Percentiles rank a stretch among this genome's conserved stretches.
phyloP scores from a whole-genome alignment of 192 early-diverging fungal species.

The Fimicolochytrium jonesii region DNA sequence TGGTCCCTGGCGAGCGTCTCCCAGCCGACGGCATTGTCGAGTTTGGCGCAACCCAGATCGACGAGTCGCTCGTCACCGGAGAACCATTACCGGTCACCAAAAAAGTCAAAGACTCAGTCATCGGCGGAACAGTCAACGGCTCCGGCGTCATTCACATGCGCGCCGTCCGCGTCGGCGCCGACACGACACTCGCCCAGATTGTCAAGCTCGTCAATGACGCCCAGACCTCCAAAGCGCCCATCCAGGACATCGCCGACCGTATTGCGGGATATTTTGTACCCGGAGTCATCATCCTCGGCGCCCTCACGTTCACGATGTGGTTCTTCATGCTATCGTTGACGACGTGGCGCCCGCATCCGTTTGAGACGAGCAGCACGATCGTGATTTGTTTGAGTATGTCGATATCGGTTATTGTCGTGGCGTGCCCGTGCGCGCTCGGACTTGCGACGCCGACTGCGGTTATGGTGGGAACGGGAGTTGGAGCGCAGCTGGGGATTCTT shows the following conservation, averaged over 20 bases:
- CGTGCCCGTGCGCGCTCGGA: constrained; percentile 95
- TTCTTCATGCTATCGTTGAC: constrained; percentile 39
- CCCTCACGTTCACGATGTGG: constrained; percentile 78
- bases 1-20: constrained; percentile 89
- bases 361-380: constrained; percentile 34
- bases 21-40: constrained; percentile 84
- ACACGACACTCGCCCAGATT: constrained; percentile 89
- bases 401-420: constrained; percentile 93
- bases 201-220: constrained; percentile 89
- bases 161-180: constrained; percentile 80
- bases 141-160: constrained; percentile 80
- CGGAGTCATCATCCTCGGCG: constrained; percentile 65
- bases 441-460: constrained; percentile 95
- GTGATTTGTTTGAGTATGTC: constrained; percentile 81
- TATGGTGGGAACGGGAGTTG: constrained; percentile 98
- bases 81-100: constrained; percentile 82
- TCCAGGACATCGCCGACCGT: constrained; percentile 86
- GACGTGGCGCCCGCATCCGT: constrained; percentile 19
- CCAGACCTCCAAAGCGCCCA: constrained; percentile 91
- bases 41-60: constrained; percentile 63
- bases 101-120: constrained; percentile 54
- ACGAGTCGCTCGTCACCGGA: constrained; percentile 97
- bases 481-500: constrained; percentile 89
- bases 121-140: constrained; percentile 95
- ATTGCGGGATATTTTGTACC: constrained; percentile 94